Base-by-base conservation (phyloP, 139 green algal genomes). In the Chlamydomonas sp. region DNA sequence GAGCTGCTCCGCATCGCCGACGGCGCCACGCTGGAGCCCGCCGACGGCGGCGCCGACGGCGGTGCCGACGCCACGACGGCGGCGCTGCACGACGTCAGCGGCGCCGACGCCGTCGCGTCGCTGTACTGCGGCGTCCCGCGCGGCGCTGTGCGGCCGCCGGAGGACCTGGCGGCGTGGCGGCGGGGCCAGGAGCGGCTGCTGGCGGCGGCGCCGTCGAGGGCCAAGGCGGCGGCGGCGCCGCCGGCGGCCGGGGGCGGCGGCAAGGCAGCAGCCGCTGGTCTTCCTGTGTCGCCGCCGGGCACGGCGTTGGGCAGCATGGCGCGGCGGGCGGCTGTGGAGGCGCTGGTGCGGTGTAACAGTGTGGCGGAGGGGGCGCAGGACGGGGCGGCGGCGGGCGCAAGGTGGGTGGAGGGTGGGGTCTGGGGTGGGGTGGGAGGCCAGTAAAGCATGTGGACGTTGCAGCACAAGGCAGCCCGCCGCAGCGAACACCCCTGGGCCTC, bases 151-250 rank as follows among this genome's bases (percentile, higher is more conserved):
- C 18, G 12, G 6, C 62, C 73, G 6, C 63, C 83, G 14, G n/a
- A 16, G 0, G 83, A 88, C 15, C 82, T 86, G 71, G 82, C 62
- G 0, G n/a, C 82, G 9, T 86, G 82, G 82, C 71, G 83, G 31
- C 60, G 60, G 1, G 14, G 71, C 57, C 80, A 85, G 82, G 4
- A 7, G 72, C 49, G 73, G 59, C 57, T 71, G 82, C 82, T 80
- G 71, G 14, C 58, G 1, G 63, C 64, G 49, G 63, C 8, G 12
- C 76, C 57, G 1, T 62, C 9, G 20, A 15, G n/a, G 5, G 62
- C 61, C 5, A 59, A 1, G 58, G 0, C 49, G 57, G 14, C 66
- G 1, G 2, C 15, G 49, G 1, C 79, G 1, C 12, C 18, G 31
- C 49, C 15, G 79, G 7, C 18, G 7, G n/a, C 17, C 63, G 79